Evolutionary conservation across 1,284 basidiomycete genomes (phyloP).

Genomic region (Cerrena zonata): DNA sequence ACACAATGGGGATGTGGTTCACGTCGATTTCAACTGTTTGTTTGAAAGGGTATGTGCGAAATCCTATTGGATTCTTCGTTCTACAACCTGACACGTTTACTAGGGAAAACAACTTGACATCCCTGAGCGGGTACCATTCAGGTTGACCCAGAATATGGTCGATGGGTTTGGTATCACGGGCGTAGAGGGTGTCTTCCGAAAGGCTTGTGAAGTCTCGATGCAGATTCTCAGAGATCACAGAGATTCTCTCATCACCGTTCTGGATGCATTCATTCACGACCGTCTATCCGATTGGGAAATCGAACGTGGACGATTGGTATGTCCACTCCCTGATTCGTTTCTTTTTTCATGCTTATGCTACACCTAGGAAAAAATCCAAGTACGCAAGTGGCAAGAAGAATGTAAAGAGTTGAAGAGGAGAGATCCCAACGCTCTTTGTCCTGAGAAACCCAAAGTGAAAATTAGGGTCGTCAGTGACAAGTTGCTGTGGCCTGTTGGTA

Average conservation of each 20-base stretch:
- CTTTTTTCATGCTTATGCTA: no score
- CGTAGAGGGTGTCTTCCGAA: slow-evolving; percentile 90
- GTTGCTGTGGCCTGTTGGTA: slow-evolving; percentile 74
- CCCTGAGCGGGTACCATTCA: slow-evolving; percentile 91
- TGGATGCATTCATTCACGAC: slow-evolving; percentile 97
- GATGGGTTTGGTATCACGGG: slow-evolving; percentile 93
- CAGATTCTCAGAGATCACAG: slow-evolving; percentile 84
- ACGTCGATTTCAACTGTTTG: slow-evolving; percentile 97
- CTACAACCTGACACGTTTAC: slow-evolving; percentile 4
- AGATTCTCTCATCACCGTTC: slow-evolving; percentile 91
- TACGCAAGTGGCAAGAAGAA: no score
- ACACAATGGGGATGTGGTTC: slow-evolving; percentile 86
- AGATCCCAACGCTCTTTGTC: background rate
- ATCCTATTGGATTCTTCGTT: background rate
- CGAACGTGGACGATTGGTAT: slow-evolving; percentile 37
- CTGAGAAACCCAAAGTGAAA: slow-evolving; percentile 35
- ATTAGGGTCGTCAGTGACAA: slow-evolving; percentile 63
- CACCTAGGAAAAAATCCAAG: no score
- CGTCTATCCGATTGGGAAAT: slow-evolving; percentile 96
- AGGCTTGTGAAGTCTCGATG: slow-evolving; percentile 88
- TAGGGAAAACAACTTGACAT: slow-evolving; percentile 86
- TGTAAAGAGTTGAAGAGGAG: no score
- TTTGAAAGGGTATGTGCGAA: slow-evolving; percentile 78
- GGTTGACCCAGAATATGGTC: slow-evolving; percentile 90
- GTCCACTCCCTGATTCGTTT: no score